Conservation (phyloP, 2,329 filamentous ascomycete species). For the Ophiognomonia clavigignenti-juglandacearum region DNA sequence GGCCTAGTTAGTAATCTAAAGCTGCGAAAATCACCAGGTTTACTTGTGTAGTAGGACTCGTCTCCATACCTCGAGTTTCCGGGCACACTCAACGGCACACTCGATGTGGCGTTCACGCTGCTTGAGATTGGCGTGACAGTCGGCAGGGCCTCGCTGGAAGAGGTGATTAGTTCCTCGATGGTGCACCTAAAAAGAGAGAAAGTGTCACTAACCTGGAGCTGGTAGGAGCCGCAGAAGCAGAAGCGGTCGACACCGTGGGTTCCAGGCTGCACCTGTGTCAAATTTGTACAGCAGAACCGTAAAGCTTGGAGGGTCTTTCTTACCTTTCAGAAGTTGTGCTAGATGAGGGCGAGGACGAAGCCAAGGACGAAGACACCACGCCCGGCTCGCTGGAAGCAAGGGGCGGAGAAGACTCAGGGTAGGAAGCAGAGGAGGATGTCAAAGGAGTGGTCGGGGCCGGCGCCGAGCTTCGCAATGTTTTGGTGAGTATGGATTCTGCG, state of each 20-base stretch:
- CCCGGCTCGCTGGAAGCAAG: neutral
- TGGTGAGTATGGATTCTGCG: no score
- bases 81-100: neutral
- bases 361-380: no score
- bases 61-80: slow-evolving; percentile 6
- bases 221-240: neutral
- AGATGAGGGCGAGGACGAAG: neutral
- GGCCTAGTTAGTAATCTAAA: no score
- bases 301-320: neutral
- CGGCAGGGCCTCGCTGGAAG: neutral
- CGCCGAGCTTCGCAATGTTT: neutral
- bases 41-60: no score
- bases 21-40: no score
- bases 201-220: slow-evolving; percentile 5
- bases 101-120: neutral
- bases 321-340: slow-evolving; percentile 6
- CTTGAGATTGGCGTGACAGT: neutral
- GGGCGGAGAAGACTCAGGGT: neutral
- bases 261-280: slow-evolving; percentile 17
- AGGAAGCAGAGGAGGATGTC: neutral
- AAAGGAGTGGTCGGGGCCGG: neutral
- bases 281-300: slow-evolving; percentile 15
- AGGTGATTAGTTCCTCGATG: neutral
- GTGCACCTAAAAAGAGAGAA: no score
- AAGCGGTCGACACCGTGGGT: slow-evolving; percentile 6